Evolutionary conservation across 257 asterid species (phyloP).

Genomic region (Petunia secreta): DNA sequence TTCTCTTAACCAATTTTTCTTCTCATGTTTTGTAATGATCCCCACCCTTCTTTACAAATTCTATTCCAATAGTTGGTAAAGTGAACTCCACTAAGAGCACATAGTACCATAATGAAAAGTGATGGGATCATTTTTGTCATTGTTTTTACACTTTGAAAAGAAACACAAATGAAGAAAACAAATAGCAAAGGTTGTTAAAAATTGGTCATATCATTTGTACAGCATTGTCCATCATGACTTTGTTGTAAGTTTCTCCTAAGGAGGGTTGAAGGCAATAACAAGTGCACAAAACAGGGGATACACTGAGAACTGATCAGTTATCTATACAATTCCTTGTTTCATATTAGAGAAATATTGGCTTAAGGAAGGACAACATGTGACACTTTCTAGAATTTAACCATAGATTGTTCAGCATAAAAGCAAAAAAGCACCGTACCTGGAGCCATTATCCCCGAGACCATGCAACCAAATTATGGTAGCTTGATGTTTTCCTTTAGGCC

Average conservation of each 20-base stretch:
- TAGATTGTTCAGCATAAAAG: constrained; percentile 10
- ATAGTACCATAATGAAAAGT: not conserved
- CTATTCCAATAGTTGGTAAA: not conserved
- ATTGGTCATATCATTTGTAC: not conserved
- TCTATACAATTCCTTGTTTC: not conserved
- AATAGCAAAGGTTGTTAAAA: not conserved
- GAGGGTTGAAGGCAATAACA: not conserved
- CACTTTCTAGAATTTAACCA: not conserved
- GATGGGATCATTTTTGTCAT: not conserved
- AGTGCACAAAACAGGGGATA: not conserved
- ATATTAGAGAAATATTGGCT: not conserved
- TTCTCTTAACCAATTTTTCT: constrained; percentile 35
- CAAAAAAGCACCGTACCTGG: constrained; percentile 54
- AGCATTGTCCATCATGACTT: constrained; percentile 4
- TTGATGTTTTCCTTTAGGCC: constrained; percentile 95
- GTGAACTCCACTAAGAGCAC: constrained; percentile 11
- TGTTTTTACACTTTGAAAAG: constrained; percentile 17
- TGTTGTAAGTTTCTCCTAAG: not conserved
- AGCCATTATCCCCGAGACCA: constrained; percentile 96
- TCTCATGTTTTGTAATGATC: constrained; percentile 10
- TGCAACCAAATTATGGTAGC: constrained; percentile 97
- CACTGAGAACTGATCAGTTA: not conserved
- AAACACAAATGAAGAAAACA: not conserved
- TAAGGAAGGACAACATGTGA: not conserved
- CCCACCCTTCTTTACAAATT: not conserved